These are phyloP conservation scores for Candida gorgasii DNA, from an alignment of 805 yeast genomes.

Conservation along the genomic window DNA sequence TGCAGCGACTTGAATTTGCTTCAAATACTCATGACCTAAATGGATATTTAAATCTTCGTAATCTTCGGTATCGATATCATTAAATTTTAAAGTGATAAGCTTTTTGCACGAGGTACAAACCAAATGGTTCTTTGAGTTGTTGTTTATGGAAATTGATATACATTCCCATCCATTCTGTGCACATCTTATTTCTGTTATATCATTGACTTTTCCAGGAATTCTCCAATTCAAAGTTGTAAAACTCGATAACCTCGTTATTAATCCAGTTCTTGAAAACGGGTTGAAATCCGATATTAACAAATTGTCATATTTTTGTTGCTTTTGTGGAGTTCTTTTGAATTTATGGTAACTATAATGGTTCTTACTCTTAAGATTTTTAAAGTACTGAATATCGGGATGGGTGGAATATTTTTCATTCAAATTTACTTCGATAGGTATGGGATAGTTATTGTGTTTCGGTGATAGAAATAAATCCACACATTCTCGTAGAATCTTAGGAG, in stretches of 20 bases:
- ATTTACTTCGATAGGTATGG: constrained; percentile 17
- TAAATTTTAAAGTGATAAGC: constrained; percentile 31
- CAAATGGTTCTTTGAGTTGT: constrained; percentile 30
- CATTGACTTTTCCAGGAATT: constrained; percentile 12
- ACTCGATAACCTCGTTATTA: constrained; percentile 44
- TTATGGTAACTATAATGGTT: constrained; percentile 41
- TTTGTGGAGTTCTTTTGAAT: constrained; percentile 20
- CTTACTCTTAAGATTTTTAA: constrained; percentile 33
- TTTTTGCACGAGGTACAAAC: constrained; percentile 34
- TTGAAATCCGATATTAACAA: constrained; percentile 26
- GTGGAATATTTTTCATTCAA: constrained; percentile 15
- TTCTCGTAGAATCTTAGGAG: constrained; percentile 26
- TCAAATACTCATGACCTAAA: constrained; percentile 25
- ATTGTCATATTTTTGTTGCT: constrained; percentile 14
- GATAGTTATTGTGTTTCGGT: constrained; percentile 17
- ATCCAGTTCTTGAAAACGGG: constrained; percentile 36
- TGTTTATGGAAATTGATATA: constrained; percentile 27
- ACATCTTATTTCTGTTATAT: constrained; percentile 48
- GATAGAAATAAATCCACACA: constrained; percentile 23
- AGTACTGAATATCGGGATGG: constrained; percentile 43
- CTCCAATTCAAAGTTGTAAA: constrained; percentile 51
- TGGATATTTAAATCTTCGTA: constrained; percentile 24
- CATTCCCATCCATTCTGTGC: constrained; percentile 57
- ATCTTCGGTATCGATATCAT: constrained; percentile 24
- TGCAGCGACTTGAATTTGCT: constrained; percentile 25